Conservation (phyloP, 1,284 basidiomycete genomes). For the Ustilago loliicola region DNA sequence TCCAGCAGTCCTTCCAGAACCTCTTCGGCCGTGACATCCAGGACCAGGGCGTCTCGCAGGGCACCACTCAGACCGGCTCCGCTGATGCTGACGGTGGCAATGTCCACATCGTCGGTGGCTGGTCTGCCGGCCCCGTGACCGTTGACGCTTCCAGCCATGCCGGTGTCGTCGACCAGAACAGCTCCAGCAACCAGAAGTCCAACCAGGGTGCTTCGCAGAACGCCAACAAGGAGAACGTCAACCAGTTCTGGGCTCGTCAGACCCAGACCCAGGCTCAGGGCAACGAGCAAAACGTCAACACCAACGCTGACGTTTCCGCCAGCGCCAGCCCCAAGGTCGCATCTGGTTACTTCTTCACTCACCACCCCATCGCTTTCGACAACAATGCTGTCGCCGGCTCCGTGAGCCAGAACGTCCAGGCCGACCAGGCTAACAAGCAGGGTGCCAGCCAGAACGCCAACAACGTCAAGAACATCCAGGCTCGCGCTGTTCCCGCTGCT, state of each 20-base stretch:
- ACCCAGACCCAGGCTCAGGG: constrained; percentile 27
- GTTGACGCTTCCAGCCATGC: constrained; percentile 36
- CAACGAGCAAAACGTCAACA: constrained; percentile 21
- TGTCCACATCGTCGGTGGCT: constrained; percentile 28
- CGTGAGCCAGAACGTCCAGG: constrained; percentile 24
- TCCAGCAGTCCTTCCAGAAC: constrained; percentile 28
- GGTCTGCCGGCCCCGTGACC: constrained; percentile 22
- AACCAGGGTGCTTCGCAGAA: constrained; percentile 34
- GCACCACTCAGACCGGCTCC: constrained; percentile 30
- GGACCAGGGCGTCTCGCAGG: constrained; percentile 32
- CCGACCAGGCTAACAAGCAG: constrained; percentile 33
- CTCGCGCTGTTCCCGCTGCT: constrained; percentile 12
- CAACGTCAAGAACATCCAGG: constrained; percentile 9
- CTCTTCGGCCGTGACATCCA: constrained; percentile 35
- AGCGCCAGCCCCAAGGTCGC: constrained; percentile 11
- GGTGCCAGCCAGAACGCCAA: constrained; percentile 19
- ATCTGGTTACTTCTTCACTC: constrained; percentile 33
- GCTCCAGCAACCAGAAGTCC: constrained; percentile 27
- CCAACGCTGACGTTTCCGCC: constrained; percentile 26
- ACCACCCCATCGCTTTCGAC: constrained; percentile 30
- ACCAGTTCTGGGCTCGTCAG: constrained; percentile 21
- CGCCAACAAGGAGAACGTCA: constrained; percentile 20
- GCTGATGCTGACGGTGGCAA: constrained; percentile 32
- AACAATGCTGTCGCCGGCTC: constrained; percentile 22
- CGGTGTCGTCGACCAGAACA: constrained; percentile 27